These are phyloP conservation scores for Fusarium sambucinum DNA, from an alignment of 2,329 filamentous ascomycete species.

Conservation along the genomic window DNA sequence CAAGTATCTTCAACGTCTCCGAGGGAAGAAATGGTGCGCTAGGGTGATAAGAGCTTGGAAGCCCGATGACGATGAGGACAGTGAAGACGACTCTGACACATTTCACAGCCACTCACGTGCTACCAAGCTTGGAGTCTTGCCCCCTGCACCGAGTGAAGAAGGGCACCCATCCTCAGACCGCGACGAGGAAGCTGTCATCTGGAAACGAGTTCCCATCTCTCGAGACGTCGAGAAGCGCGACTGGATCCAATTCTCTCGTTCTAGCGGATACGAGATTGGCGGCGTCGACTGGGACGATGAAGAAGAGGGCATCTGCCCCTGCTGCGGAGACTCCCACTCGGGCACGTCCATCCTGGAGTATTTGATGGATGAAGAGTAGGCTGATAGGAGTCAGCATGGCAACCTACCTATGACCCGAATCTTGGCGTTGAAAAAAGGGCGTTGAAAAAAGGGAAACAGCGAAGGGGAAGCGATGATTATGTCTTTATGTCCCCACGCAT, in stretches of 20 bases:
- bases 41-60: slow-evolving; percentile 62
- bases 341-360: slow-evolving; percentile 53
- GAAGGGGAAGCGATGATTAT: slow-evolving; percentile 30
- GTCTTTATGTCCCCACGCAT: slow-evolving; percentile 40
- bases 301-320: slow-evolving; percentile 56
- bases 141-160: slow-evolving; percentile 57
- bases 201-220: slow-evolving; percentile 62
- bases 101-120: slow-evolving; percentile 47
- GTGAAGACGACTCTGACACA: slow-evolving; percentile 46
- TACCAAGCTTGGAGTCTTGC: slow-evolving; percentile 52
- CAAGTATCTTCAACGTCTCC: slow-evolving; percentile 56
- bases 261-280: slow-evolving; percentile 54
- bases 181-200: slow-evolving; percentile 61
- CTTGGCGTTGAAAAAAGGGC: slow-evolving; percentile 25
- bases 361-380: slow-evolving; percentile 47
- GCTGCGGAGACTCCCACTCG: slow-evolving; percentile 56
- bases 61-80: slow-evolving; percentile 43
- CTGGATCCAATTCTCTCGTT: slow-evolving; percentile 63
- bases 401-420: slow-evolving; percentile 7
- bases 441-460: neutral
- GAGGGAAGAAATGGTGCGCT: slow-evolving; percentile 55
- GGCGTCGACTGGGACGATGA: slow-evolving; percentile 51
- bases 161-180: slow-evolving; percentile 58
- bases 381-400: slow-evolving; percentile 45
- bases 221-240: slow-evolving; percentile 57